These are phyloP conservation scores for Trichoderma atroviride DNA, from an alignment of 2,329 filamentous ascomycete species.

Conservation along the genomic window DNA sequence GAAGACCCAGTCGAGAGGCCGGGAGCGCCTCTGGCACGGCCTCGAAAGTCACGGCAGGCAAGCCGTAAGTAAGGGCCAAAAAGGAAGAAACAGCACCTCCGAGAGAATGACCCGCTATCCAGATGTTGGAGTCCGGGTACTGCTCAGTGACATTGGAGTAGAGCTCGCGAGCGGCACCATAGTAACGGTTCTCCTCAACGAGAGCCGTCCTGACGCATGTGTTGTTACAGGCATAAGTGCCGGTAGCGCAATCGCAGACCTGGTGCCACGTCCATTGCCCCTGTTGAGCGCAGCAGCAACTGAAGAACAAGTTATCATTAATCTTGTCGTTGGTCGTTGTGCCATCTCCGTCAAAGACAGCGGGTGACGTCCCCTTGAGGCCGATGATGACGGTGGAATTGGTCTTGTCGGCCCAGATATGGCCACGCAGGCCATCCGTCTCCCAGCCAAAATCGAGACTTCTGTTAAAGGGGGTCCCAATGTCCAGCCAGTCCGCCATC, in stretches of 20 bases:
- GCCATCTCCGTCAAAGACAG: conserved; percentile 94
- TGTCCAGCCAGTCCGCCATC: conserved; percentile 79
- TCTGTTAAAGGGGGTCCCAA: conserved; percentile 78
- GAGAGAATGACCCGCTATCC: conserved; percentile 90
- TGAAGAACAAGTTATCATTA: conserved; percentile 98
- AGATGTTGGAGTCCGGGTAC: conserved; percentile 82
- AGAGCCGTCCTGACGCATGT: conserved; percentile 81
- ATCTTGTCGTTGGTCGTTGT: conserved; percentile 97
- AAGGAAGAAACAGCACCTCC: conserved; percentile 89
- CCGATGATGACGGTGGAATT: conserved; percentile 91
- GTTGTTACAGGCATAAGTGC: conserved; percentile 87
- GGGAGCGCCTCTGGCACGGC: conserved; percentile 89
- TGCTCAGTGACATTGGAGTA: conserved; percentile 90
- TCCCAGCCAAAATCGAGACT: conserved; percentile 93
- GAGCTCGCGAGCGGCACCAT: conserved; percentile 82
- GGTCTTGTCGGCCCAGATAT: conserved; percentile 84
- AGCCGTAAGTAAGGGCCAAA: conserved; percentile 84
- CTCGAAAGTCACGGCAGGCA: conserved; percentile 91
- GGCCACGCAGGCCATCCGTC: conserved; percentile 82
- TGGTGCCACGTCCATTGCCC: conserved; percentile 88
- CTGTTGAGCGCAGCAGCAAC: conserved; percentile 94
- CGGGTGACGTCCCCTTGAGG: conserved; percentile 86
- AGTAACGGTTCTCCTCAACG: conserved; percentile 84
- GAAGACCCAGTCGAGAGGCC: conserved; percentile 80
- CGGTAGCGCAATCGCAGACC: conserved; percentile 89